Percentiles rank a stretch among this genome's conserved stretches.
Conservation (phyloP, 2,329 filamentous ascomycete genomes). For the Diaporthe sp. region DNA sequence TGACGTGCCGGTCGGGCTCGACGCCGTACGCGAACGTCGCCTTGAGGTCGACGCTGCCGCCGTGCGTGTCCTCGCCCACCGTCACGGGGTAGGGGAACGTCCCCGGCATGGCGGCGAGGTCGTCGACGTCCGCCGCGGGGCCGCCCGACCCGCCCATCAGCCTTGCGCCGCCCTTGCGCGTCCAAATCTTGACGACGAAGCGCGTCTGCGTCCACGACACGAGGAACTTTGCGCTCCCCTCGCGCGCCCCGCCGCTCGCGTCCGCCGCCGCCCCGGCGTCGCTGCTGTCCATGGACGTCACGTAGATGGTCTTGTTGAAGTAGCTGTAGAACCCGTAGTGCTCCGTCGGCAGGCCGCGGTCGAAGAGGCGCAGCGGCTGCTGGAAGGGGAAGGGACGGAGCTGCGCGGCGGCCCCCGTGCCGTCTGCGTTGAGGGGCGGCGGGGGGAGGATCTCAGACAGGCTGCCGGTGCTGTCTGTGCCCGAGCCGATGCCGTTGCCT, state of each 20-base stretch:
- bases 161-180: constrained; percentile 55
- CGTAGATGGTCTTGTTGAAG: constrained; percentile 88
- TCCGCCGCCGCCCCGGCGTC: constrained; percentile 58
- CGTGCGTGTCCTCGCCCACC: constrained; percentile 72
- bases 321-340: constrained; percentile 96
- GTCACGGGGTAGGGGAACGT: constrained; percentile 75
- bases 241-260: constrained; percentile 65
- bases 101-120: constrained; percentile 60
- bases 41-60: constrained; percentile 66
- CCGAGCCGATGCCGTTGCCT: constrained; percentile 40
- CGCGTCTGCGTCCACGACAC: constrained; percentile 72
- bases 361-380: constrained; percentile 87
- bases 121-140: constrained; percentile 45
- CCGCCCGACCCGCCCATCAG: constrained; percentile 50
- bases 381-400: constrained; percentile 78
- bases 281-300: constrained; percentile 66
- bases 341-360: constrained; percentile 83
- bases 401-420: constrained; percentile 77
- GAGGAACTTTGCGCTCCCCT: constrained; percentile 66
- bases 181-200: constrained; percentile 76
- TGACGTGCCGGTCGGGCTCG: constrained; percentile 59
- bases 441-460: constrained; percentile 70
- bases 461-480: constrained; percentile 51
- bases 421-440: constrained; percentile 74
- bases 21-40: constrained; percentile 67